Conservation (phyloP, 371 early-diverging fungal species). For the Mortierella sp. region DNA sequence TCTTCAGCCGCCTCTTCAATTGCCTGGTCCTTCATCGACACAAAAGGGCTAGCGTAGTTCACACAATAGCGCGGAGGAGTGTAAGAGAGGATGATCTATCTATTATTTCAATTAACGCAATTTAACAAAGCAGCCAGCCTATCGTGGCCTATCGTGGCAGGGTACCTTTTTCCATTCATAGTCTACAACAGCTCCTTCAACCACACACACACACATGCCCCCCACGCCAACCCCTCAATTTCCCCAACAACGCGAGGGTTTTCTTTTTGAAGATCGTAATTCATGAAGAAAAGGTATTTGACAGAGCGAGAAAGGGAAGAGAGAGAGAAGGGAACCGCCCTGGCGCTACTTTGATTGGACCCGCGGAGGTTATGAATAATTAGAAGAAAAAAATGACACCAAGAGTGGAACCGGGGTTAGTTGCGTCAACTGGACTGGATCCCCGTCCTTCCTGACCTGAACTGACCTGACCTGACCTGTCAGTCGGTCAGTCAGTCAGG, state of each 20-base stretch:
- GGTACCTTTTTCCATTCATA: background rate
- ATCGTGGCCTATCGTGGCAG: background rate
- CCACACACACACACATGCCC: no score
- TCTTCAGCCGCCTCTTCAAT: no score
- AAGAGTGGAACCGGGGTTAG: background rate
- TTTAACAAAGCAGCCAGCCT: background rate
- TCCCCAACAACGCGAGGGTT: background rate
- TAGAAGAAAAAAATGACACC: conserved; percentile 4
- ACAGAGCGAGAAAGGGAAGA: background rate
- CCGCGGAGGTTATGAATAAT: conserved; percentile 7
- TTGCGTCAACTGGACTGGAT: background rate
- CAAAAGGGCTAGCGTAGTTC: background rate
- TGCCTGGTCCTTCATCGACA: background rate
- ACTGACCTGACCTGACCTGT: background rate
- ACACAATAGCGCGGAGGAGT: background rate
- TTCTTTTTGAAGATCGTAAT: background rate
- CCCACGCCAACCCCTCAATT: no score
- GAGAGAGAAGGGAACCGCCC: background rate
- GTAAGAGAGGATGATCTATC: background rate
- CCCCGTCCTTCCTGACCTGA: background rate
- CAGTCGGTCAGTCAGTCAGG: no score
- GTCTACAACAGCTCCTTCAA: no score
- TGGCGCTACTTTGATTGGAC: background rate
- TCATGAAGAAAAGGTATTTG: background rate
- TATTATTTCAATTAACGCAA: background rate